These are phyloP conservation scores for Lojkania enalia DNA, from an alignment of 2,329 filamentous ascomycete genomes.

Conservation along the genomic window DNA sequence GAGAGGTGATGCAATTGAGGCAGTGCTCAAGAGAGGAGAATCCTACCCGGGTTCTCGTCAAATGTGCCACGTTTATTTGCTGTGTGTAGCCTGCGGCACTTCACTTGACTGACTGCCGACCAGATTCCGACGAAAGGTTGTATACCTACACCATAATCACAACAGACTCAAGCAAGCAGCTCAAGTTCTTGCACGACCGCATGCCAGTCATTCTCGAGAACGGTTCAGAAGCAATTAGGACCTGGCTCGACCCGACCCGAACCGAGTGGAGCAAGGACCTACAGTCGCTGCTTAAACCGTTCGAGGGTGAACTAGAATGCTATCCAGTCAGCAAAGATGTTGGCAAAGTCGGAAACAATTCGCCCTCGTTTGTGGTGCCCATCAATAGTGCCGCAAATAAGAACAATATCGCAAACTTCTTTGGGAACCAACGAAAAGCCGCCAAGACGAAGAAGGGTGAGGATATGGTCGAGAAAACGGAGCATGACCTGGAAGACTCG, in stretches of 20 bases:
- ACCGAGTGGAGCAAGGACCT: conserved; percentile 77
- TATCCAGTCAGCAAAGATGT: conserved; percentile 89
- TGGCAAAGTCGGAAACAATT: conserved; percentile 92
- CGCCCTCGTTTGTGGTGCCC: conserved; percentile 78
- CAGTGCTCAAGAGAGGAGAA: conserved; percentile 13
- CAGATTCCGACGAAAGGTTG: conserved; percentile 66
- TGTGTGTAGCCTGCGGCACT: conserved; percentile 14
- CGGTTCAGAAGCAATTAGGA: conserved; percentile 68
- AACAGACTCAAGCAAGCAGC: conserved; percentile 78
- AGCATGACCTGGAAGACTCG: conserved; percentile 28
- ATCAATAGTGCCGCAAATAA: conserved; percentile 86
- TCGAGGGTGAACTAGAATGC: conserved; percentile 74
- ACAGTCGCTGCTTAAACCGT: conserved; percentile 79
- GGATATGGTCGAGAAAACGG: conserved; percentile 17
- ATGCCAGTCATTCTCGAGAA: conserved; percentile 94
- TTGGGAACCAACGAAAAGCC: conserved; percentile 61
- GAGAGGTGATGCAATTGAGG: background rate
- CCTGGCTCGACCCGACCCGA: conserved; percentile 76
- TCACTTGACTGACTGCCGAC: conserved; percentile 26
- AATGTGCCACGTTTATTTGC: conserved; percentile 23
- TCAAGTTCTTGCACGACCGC: conserved; percentile 86
- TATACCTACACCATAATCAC: conserved; percentile 97
- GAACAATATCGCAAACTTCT: conserved; percentile 92
- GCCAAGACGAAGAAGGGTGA: conserved; percentile 26
- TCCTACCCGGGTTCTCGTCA: conserved; percentile 18